Conservation (phyloP, 345 rosid genomes). For the Balakata baccata region DNA sequence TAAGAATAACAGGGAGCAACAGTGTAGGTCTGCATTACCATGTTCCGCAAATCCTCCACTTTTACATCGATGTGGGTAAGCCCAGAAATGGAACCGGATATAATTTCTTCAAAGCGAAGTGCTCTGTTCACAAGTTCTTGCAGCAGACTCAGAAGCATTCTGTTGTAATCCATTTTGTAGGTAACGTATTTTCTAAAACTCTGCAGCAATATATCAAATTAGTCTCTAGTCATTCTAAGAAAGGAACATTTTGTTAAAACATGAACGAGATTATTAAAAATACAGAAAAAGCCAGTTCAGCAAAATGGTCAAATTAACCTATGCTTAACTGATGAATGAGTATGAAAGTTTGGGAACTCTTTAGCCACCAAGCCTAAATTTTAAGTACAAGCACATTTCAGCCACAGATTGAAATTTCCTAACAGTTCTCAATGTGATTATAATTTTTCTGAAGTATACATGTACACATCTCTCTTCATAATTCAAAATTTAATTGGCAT, state of each 20-base stretch:
- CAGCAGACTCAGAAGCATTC: slow-evolving; percentile 73
- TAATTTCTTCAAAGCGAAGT: slow-evolving; percentile 76
- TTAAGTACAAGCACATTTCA: no score
- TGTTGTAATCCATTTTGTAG: slow-evolving; percentile 80
- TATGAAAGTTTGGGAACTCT: not conserved
- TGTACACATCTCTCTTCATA: not conserved
- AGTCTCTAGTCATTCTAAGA: not conserved
- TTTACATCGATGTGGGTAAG: slow-evolving; percentile 56
- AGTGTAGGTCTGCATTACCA: slow-evolving; percentile 44
- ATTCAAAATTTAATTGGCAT: not conserved
- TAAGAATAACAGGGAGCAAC: not conserved
- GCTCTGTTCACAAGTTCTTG: slow-evolving; percentile 79
- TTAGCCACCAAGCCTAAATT: not conserved
- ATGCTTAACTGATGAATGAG: not conserved
- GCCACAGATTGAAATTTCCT: no score
- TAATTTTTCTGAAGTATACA: not conserved
- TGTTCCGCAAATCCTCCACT: slow-evolving; percentile 65
- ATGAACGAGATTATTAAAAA: not conserved
- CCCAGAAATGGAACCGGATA: slow-evolving; percentile 67
- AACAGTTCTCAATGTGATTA: not conserved
- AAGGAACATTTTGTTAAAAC: not conserved
- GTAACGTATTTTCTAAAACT: slow-evolving; percentile 89
- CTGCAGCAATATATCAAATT: slow-evolving; percentile 41
- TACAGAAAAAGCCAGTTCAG: not conserved
- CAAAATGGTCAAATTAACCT: not conserved